Conservation (phyloP, 2,329 filamentous ascomycete species). For the Coniochaeta sp. region DNA sequence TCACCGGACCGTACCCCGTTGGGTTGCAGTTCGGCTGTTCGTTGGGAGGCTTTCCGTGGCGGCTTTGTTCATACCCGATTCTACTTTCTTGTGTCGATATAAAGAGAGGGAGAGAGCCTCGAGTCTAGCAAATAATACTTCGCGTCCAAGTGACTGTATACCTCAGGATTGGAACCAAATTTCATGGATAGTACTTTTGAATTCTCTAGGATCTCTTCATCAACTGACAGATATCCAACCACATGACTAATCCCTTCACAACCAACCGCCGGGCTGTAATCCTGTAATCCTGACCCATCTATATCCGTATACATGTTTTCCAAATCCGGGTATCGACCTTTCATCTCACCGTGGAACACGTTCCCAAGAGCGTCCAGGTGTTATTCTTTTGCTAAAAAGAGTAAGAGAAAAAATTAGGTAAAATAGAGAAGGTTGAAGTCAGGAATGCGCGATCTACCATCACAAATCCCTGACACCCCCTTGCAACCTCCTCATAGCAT, state of each 20-base stretch:
- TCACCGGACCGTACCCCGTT: background rate
- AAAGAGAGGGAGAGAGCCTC: too few relatives aligned
- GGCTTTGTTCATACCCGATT: background rate
- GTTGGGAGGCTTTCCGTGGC: background rate
- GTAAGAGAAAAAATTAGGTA: background rate
- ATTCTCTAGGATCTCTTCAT: background rate
- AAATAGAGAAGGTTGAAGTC: background rate
- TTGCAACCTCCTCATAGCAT: conserved; percentile 77
- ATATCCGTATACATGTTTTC: background rate
- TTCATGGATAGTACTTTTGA: background rate
- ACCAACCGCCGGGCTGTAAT: background rate
- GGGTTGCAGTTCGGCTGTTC: background rate
- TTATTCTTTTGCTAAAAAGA: background rate
- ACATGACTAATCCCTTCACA: background rate
- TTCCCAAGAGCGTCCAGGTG: background rate
- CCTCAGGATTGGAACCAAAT: background rate
- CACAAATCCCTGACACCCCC: conserved; percentile 27
- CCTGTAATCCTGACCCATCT: background rate
- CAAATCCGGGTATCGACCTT: background rate
- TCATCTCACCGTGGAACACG: background rate
- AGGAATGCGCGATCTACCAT: background rate
- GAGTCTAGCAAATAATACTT: background rate
- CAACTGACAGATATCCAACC: background rate
- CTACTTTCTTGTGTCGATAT: background rate
- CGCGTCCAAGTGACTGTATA: background rate